phyloP scores from a whole-genome alignment of 495 filamentous ascomycete species.

The Evernia prunastri region DNA sequence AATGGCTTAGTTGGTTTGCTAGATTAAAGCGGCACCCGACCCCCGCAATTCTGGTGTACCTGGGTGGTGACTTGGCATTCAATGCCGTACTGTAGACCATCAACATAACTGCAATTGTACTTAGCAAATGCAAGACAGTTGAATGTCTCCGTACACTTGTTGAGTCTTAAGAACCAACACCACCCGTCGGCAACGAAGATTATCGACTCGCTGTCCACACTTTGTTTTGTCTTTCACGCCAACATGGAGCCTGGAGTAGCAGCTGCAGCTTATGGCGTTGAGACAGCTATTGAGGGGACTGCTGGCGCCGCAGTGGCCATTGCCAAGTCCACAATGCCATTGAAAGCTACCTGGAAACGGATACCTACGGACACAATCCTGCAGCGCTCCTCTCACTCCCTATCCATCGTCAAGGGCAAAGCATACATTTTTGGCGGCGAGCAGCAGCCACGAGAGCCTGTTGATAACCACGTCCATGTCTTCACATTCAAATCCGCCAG shows the following conservation, averaged over 20 bases:
- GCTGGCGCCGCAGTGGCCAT: slow-evolving; percentile 34
- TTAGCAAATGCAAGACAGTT: no score
- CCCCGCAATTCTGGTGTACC: no score
- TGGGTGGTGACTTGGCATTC: no score
- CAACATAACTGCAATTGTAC: no score
- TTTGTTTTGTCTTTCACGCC: no score
- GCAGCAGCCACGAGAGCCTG: slow-evolving; percentile 40
- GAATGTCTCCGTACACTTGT: no score
- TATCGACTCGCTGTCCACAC: no score
- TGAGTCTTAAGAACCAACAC: no score
- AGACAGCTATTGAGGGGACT: slow-evolving; percentile 32
- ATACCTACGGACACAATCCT: slow-evolving; percentile 45
- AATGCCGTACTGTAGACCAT: no score
- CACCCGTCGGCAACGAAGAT: no score
- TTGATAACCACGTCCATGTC: slow-evolving; percentile 65
- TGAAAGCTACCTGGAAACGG: slow-evolving; percentile 55
- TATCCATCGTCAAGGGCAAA: slow-evolving; percentile 58
- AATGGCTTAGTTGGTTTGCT: no score
- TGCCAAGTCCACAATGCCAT: slow-evolving; percentile 37
- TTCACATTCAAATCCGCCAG: slow-evolving; percentile 37
- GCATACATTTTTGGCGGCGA: slow-evolving; percentile 49
- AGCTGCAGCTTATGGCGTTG: slow-evolving; percentile 32
- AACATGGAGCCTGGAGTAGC: slow-evolving; percentile 33
- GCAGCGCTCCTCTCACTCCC: slow-evolving; percentile 61
- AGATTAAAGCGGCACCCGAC: no score